Evolutionary conservation across 164 flowering plant genomes (phyloP), one percentile per base, ranked within the genome.

Genomic region (Pachysandra terminalis): DNA sequence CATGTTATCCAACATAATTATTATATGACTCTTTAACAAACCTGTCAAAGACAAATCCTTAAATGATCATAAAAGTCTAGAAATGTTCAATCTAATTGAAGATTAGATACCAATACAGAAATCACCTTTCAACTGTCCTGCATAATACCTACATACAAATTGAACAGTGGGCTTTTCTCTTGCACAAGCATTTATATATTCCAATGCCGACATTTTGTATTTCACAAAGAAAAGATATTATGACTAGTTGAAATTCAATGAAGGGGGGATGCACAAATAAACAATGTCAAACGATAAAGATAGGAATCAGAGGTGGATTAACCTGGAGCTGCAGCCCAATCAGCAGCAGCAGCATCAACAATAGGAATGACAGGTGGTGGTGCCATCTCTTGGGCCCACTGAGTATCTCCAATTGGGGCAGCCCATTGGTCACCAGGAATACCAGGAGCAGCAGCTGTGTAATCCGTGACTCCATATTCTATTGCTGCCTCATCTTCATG

Each of bases 401-500:
- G 88, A 3, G 66, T 62, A 49, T 85, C 90, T 45, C 76, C 26
- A 24, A 77, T 73, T 41, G 63, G 73, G 27, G 56, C 70, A 41
- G 80, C 17, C 89, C 88, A 87, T 3, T 84, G 79, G 40, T 78
- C 82, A 58, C 61, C 51, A 12, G 66, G 25, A 35, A 61, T 71
- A 17, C 52, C 71, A 35, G 61, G 68, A 3, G 71, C 66, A 3
- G 73, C 65, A 9, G 75, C 67, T 26, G 66, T 17, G 21, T 75
- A 81, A 4, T 81, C 82, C 1, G 76, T 13, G 0, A 58, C 60
- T 21, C 79, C 83, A 68, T 65, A 84, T n/a, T 87, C 90, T 25
- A 71, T 73, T 54, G 68, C 75, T 14, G 71, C 71, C 25, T 84
- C 97, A 4, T 87, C 97, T 56, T 83, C 81, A 41, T 68, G 73